Conservation (phyloP, 805 yeast genomes). For the Ogataea pilisensis region DNA sequence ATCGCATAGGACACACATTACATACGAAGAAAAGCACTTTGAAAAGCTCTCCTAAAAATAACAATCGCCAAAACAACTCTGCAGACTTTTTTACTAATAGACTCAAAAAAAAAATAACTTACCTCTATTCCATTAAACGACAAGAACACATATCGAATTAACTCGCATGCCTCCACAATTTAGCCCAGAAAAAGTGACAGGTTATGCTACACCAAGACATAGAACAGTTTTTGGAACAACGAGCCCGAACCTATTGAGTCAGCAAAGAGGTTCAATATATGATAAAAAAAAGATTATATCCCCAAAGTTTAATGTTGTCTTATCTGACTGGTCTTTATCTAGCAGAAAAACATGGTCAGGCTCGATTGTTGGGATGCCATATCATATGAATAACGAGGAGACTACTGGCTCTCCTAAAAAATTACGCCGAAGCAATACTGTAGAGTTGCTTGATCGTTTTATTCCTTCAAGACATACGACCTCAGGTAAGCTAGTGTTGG, state of each 20-base stretch:
- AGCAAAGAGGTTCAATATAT: conserved; percentile 26
- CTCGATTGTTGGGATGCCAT: conserved; percentile 1
- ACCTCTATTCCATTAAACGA: too few relatives aligned
- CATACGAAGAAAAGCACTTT: too few relatives aligned
- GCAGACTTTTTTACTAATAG: too few relatives aligned
- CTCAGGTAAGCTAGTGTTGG: conserved; percentile 39
- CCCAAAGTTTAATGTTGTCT: conserved; percentile 33
- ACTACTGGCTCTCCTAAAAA: conserved; percentile 23
- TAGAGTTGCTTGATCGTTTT: conserved; percentile 47
- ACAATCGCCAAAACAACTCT: too few relatives aligned
- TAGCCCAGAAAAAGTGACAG: conserved; percentile 9
- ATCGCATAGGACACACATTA: too few relatives aligned
- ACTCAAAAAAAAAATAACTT: too few relatives aligned
- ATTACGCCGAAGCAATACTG: conserved; percentile 31
- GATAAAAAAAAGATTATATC: conserved; percentile 29
- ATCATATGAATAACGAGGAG: not conserved
- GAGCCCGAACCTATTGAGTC: conserved; percentile 28
- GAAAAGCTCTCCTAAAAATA: too few relatives aligned
- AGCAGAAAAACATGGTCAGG: conserved; percentile 10
- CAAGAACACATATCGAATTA: too few relatives aligned
- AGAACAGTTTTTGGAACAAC: conserved; percentile 30
- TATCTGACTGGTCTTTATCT: conserved; percentile 31
- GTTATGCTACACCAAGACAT: conserved; percentile 21
- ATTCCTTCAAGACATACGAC: conserved; percentile 54
- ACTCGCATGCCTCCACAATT: conserved; percentile 4